phyloP scores from a whole-genome alignment of 495 filamentous ascomycete species.

The Hypoxylon intermedium region DNA sequence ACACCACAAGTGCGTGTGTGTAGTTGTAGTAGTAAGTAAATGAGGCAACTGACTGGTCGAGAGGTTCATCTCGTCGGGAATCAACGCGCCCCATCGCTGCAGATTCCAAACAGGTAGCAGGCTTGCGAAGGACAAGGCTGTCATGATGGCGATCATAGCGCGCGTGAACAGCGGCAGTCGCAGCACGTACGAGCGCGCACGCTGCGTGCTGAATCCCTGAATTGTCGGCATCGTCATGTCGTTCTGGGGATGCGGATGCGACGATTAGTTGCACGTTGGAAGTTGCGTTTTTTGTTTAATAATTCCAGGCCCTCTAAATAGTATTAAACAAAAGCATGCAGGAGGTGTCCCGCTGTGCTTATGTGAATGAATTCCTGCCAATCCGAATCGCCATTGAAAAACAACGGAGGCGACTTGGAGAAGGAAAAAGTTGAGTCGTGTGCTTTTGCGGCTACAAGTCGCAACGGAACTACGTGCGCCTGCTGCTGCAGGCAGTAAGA shows the following conservation, averaged over 20 bases:
- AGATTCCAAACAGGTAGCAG: constrained; percentile 72
- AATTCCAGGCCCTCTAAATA: no score
- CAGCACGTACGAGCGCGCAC: constrained; percentile 70
- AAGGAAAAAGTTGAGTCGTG: constrained; percentile 28
- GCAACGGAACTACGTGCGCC: neutral
- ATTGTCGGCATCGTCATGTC: constrained; percentile 51
- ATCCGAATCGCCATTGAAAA: constrained; percentile 29
- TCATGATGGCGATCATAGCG: constrained; percentile 70
- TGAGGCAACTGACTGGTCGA: constrained; percentile 69
- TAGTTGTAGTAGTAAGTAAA: no score
- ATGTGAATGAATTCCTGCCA: constrained; percentile 9
- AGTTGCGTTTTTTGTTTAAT: no score
- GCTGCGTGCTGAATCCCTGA: constrained; percentile 51
- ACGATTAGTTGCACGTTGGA: no score
- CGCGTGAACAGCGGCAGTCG: constrained; percentile 90
- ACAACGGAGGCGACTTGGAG: constrained; percentile 1
- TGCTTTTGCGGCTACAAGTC: constrained; percentile 29
- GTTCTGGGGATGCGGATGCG: no score
- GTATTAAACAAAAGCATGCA: constrained; percentile 5
- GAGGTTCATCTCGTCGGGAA: constrained; percentile 75
- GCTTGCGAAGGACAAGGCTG: constrained; percentile 70
- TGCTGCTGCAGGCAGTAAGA: neutral
- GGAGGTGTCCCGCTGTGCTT: constrained; percentile 26
- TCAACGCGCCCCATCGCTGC: constrained; percentile 75
- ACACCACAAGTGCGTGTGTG: no score